Evolutionary conservation across 1,284 basidiomycete species (phyloP).

Genomic region (Trametes pubescens): DNA sequence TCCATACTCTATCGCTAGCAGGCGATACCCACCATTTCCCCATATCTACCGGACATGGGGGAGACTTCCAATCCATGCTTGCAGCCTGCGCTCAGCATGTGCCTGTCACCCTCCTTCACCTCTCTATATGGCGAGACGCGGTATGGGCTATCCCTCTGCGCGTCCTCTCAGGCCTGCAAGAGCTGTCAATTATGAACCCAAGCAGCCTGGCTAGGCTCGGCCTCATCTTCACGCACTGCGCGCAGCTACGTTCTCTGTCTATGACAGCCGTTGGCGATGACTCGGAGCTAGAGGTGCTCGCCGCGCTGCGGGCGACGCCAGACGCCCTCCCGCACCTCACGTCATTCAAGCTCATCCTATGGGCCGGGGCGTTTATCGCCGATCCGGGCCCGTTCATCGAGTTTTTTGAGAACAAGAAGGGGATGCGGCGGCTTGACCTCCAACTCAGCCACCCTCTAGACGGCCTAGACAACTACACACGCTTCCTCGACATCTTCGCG

Average conservation of each 20-base stretch:
- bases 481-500: not conserved
- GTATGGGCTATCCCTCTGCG: slow-evolving; percentile 6
- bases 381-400: not conserved
- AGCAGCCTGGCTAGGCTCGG: not conserved
- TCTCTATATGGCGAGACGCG: not conserved
- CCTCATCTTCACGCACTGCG: slow-evolving; percentile 17
- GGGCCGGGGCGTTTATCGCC: not conserved
- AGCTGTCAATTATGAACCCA: slow-evolving; percentile 12
- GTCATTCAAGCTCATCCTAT: slow-evolving; percentile 19
- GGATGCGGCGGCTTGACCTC: slow-evolving; percentile 23
- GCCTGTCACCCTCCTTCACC: not conserved
- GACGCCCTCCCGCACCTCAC: slow-evolving; percentile 18
- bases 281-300: not conserved
- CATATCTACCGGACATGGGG: not conserved
- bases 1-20: not conserved
- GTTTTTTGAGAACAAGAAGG: slow-evolving; percentile 12
- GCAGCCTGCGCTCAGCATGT: not conserved
- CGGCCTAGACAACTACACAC: not conserved
- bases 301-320: slow-evolving; percentile 2
- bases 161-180: slow-evolving; percentile 11
- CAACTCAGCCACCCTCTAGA: not conserved
- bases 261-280: not conserved
- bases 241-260: slow-evolving; percentile 12
- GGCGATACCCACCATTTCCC: not conserved
- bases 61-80: not conserved